phyloP scores from a whole-genome alignment of 495 filamentous ascomycete species.

The Pyrenopolyporus hunteri region DNA sequence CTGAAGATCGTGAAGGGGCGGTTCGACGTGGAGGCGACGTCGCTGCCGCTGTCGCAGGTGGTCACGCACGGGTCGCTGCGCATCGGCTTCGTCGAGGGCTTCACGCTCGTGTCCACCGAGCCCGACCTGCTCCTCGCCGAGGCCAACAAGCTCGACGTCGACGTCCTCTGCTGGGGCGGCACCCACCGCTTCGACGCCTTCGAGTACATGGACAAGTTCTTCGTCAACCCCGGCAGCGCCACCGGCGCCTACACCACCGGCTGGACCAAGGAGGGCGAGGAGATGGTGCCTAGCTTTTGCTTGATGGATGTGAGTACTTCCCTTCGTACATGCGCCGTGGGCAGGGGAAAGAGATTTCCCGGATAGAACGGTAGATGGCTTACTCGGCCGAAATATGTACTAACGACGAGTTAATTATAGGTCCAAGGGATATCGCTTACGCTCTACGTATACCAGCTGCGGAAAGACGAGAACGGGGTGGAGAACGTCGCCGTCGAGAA shows the following conservation, averaged over 20 bases:
- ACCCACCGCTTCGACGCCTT: conserved; percentile 98
- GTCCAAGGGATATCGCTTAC: conserved; percentile 97
- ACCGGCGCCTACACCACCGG: conserved; percentile 79
- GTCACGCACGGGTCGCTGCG: conserved; percentile 92
- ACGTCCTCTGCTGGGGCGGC: conserved; percentile 97
- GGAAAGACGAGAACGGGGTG: conserved; percentile 83
- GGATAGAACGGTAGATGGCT: not conserved
- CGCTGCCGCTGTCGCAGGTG: conserved; percentile 88
- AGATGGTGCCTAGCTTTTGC: conserved; percentile 93
- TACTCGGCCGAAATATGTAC: conserved; percentile 13
- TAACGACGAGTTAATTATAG: conserved; percentile 55
- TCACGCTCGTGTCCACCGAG: conserved; percentile 92
- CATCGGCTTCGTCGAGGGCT: conserved; percentile 96
- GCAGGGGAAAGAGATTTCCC: not conserved
- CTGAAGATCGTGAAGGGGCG: conserved; percentile 94
- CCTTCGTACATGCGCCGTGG: not conserved
- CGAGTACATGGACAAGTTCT: conserved; percentile 98
- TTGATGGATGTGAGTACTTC: conserved; percentile 89
- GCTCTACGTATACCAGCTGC: conserved; percentile 95
- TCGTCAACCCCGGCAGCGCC: conserved; percentile 96
- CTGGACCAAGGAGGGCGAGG: conserved; percentile 66
- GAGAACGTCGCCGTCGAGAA: conserved; percentile 97
- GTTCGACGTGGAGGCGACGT: conserved; percentile 90
- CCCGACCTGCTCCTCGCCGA: conserved; percentile 91
- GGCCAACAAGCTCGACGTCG: conserved; percentile 93